Evolutionary conservation across 768 basidiomycete species (phyloP), one percentile per base, ranked within the genome.

Genomic region (Multifurca ochricompacta): DNA sequence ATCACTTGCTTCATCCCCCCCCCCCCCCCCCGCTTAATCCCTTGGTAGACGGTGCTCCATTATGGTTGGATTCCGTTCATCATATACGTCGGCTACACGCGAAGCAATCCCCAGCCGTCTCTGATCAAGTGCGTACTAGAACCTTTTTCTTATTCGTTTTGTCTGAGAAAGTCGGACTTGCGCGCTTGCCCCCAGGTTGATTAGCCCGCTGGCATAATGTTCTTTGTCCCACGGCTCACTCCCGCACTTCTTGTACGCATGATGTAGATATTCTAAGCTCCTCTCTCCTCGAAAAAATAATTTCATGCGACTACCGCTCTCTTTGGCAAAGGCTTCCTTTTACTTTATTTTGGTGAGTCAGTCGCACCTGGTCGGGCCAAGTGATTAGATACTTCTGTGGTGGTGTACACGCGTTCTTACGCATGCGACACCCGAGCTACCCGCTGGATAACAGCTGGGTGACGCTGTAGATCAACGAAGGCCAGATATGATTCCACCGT

Each of bases 41-140:
- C 41, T 9, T 58, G n/a, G 21, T 65, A 96, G 93, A 91, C 87
- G 55, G 77, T 93, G 64, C 67, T 96, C 49, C 92, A 96, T 71
- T 96, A 93, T 63, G 86, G 85, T 60, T 98, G 94, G 91, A 92
- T 98, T 65, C 95, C 95, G 30, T 73, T 94, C 67, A 91, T 98
- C 65, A 94, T 98, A 65, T 96, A 93, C 70, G 79, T 96, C 66
- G 95, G 94, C 32, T 96, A 89, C 74, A 89, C 87, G 49, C 76
- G 87, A 62, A 93, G 91, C 66, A 91, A 87, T 66, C 94, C 94
- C 28, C 91, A 93, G 63, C 94, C 94, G 18, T 92, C 91, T 35
- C 74, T 97, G 65, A 95, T 95, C 71, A 94, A 96, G 93, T 95
- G 51, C 64, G 90, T 51, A 18, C 80, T n/a, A 5, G 16, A 51